Evolutionary conservation across 2,329 filamentous ascomycete genomes (phyloP), one percentile per base, ranked within the genome.

Genomic region (Aspergillus sp.): DNA sequence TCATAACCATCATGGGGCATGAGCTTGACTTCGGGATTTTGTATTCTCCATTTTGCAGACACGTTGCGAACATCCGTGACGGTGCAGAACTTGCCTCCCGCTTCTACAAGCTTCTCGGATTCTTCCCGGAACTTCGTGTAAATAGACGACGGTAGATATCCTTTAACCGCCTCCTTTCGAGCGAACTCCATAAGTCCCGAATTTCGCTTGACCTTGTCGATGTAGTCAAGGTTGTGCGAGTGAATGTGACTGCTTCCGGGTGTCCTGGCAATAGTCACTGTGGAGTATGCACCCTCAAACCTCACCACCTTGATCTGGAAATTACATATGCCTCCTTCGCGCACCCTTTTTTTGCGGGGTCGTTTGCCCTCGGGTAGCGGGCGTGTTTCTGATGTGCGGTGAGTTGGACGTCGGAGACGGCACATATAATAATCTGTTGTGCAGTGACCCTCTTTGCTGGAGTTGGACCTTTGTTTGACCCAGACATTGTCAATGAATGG

Each of bases 401-500:
- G 70, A 12, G 71, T 77, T 39, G 73, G 70, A 46, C 75, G 72
- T 57, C 78, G 75, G 55, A 81, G 63, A 51, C 79, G 74, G 63
- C 79, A 81, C 70, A 77, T 78, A 58, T 81, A 81, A 62, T 80
- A 80, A 51, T 81, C 79, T 3, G 78, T 78, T 4, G 71, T 77
- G 55, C 72, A 75, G 49, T 74, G 73, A 3, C 77, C 77, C 60
- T 75, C 75, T 63, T 76, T 76, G 63, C 74, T 77, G 7, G 75
- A 68, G 59, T 77, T 75, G 16, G 72, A 73, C 59, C 78, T 74
- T 62, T 80, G 77, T 55, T 80, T 80, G 11, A 80, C 77, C 79
- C 79, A 81, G n/a, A 81, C 76, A 63, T 81, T 81, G 63, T 81
- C 79, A 53, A 81, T 77, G 54, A 79, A 81, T 6, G 79, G 79